Percentiles rank a stretch among this genome's conserved stretches.
Evolutionary conservation across 208 protist species (phyloP).

Genomic region (Crithidia fasciculata): DNA sequence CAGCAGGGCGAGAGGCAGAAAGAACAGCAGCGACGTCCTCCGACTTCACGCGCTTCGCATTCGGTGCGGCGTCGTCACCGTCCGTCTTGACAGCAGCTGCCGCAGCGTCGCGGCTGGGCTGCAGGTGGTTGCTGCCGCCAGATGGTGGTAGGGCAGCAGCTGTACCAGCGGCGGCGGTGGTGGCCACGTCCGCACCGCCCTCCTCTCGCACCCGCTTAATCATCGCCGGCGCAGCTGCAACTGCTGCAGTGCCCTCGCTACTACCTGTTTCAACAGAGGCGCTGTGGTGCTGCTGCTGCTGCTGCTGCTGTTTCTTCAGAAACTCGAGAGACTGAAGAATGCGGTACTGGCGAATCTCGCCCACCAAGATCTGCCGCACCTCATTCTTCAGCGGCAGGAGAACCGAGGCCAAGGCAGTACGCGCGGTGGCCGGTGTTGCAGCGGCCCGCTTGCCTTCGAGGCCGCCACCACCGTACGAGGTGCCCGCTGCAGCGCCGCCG

Average conservation of each 20-base stretch:
- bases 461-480: neutral
- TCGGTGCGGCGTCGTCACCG: neutral
- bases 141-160: too few relatives aligned
- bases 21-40: neutral
- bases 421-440: neutral
- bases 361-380: conserved; percentile 50
- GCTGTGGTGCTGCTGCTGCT: neutral
- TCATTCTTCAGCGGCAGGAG: conserved; percentile 51
- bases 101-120: neutral
- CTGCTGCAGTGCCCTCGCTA: neutral
- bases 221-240: neutral
- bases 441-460: neutral
- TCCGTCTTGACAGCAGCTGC: conserved; percentile 4
- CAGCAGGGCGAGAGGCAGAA: neutral
- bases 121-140: neutral
- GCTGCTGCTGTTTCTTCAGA: conserved; percentile 16
- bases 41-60: conserved; percentile 1
- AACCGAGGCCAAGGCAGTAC: conserved; percentile 19
- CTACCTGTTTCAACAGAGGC: neutral
- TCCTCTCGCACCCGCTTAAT: conserved; percentile 6
- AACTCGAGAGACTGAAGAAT: conserved; percentile 30
- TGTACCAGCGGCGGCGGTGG: neutral
- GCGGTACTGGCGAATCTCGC: conserved; percentile 48
- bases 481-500: neutral
- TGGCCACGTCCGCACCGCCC: neutral